Evolutionary conservation across 768 basidiomycete species (phyloP).

Genomic region (Tricholoma terreum): DNA sequence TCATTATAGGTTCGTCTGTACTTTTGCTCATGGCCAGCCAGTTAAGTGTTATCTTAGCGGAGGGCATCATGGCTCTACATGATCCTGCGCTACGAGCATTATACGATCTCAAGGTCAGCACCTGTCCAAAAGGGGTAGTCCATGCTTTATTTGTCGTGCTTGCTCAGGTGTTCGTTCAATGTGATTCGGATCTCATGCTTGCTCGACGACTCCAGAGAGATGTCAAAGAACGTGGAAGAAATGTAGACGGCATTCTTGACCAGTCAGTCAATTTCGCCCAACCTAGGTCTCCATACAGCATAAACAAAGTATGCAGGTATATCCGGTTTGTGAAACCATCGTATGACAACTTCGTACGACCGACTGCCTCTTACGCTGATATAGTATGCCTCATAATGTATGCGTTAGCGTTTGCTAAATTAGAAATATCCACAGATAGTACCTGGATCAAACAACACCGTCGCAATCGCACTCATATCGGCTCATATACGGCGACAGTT

Average conservation of each 20-base stretch:
- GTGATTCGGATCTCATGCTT: slow-evolving; percentile 96
- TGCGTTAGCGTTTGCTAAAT: background rate
- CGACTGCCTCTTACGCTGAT: slow-evolving; percentile 84
- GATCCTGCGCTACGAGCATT: slow-evolving; percentile 74
- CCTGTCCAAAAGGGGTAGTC: background rate
- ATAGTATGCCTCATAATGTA: slow-evolving; percentile 51
- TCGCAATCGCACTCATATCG: slow-evolving; percentile 91
- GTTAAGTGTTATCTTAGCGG: slow-evolving; percentile 43
- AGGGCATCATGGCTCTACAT: slow-evolving; percentile 89
- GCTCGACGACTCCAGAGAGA: slow-evolving; percentile 89
- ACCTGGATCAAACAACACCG: slow-evolving; percentile 85
- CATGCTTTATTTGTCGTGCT: background rate
- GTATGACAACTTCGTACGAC: slow-evolving; percentile 91
- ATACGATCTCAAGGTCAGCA: slow-evolving; percentile 84
- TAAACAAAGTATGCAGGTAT: slow-evolving; percentile 48
- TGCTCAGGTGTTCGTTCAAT: slow-evolving; percentile 79
- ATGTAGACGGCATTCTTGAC: slow-evolving; percentile 83
- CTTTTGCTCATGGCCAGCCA: background rate
- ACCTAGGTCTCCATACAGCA: background rate
- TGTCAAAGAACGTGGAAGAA: slow-evolving; percentile 81
- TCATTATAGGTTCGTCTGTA: slow-evolving; percentile 68
- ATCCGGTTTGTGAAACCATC: slow-evolving; percentile 93
- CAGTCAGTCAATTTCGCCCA: slow-evolving; percentile 51
- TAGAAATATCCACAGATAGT: slow-evolving; percentile 63
- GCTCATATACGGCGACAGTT: slow-evolving; percentile 87